Evolutionary conservation across 495 filamentous ascomycete genomes (phyloP).

Genomic region (Penicillium maclennaniae): DNA sequence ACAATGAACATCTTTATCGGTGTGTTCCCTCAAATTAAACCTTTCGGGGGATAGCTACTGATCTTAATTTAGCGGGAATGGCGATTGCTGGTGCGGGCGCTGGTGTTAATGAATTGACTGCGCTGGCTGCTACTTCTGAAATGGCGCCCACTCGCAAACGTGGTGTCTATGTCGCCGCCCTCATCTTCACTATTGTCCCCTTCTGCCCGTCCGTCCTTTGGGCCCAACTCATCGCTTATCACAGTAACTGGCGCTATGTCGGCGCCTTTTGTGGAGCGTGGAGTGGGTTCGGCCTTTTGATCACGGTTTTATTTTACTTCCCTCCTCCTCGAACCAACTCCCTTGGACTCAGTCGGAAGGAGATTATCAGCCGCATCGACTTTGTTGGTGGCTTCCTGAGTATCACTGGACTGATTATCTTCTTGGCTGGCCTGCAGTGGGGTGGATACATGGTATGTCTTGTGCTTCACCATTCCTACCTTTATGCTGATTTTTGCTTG

Average conservation of each 20-base stretch:
- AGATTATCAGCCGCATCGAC: slow-evolving; percentile 57
- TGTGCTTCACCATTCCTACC: neutral
- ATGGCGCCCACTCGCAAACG: slow-evolving; percentile 64
- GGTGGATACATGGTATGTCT: slow-evolving; percentile 58
- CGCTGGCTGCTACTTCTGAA: slow-evolving; percentile 64
- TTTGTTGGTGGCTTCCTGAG: slow-evolving; percentile 65
- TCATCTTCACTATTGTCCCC: slow-evolving; percentile 66
- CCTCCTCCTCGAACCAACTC: slow-evolving; percentile 60
- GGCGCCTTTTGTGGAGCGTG: slow-evolving; percentile 58
- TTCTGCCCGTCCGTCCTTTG: slow-evolving; percentile 67
- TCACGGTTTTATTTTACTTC: slow-evolving; percentile 62
- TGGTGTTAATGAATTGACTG: slow-evolving; percentile 63
- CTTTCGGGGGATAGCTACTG: slow-evolving; percentile 19
- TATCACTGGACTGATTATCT: slow-evolving; percentile 58
- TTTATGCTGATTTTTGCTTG: neutral
- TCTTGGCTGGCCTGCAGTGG: slow-evolving; percentile 66
- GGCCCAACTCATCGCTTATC: slow-evolving; percentile 62
- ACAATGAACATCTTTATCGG: slow-evolving; percentile 69
- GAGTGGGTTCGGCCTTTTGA: slow-evolving; percentile 57
- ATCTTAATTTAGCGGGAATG: slow-evolving; percentile 51
- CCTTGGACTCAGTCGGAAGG: slow-evolving; percentile 40
- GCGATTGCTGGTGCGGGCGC: slow-evolving; percentile 59
- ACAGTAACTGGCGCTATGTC: slow-evolving; percentile 61
- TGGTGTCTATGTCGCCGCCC: slow-evolving; percentile 62
- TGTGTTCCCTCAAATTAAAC: slow-evolving; percentile 27